These are phyloP conservation scores for Pisolithus orientalis DNA, from an alignment of 768 basidiomycete genomes.

Conservation along the genomic window DNA sequence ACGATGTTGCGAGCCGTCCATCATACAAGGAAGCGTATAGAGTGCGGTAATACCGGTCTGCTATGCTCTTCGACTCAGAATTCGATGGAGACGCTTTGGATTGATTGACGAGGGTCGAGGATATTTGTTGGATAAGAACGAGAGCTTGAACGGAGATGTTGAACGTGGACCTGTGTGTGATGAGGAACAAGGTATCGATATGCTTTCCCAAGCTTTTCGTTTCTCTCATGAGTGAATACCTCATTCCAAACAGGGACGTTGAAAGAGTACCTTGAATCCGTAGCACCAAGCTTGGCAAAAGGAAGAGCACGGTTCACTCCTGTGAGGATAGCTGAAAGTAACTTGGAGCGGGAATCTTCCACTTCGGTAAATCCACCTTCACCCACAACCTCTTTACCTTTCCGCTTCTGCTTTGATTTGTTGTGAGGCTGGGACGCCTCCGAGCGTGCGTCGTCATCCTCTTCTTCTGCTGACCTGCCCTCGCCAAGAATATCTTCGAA, in stretches of 20 bases:
- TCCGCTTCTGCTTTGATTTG: slow-evolving; percentile 19
- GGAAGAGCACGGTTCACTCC: slow-evolving; percentile 95
- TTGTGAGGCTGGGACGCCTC: slow-evolving; percentile 23
- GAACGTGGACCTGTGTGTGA: slow-evolving; percentile 95
- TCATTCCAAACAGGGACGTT: background rate
- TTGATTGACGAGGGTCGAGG: slow-evolving; percentile 43
- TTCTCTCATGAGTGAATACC: background rate
- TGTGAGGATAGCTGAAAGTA: slow-evolving; percentile 86
- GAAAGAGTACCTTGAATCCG: slow-evolving; percentile 50
- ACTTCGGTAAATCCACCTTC: slow-evolving; percentile 68
- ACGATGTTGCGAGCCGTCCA: slow-evolving; percentile 67
- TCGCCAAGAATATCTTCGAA: slow-evolving; percentile 85
- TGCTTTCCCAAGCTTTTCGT: slow-evolving; percentile 66
- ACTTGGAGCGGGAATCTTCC: slow-evolving; percentile 72
- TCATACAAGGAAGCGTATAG: slow-evolving; percentile 90
- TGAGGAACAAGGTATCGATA: slow-evolving; percentile 88
- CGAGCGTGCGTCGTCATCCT: slow-evolving; percentile 23
- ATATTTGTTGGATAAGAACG: slow-evolving; percentile 81
- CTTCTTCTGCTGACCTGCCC: slow-evolving; percentile 23
- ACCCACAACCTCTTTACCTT: slow-evolving; percentile 41
- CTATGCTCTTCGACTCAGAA: slow-evolving; percentile 40
- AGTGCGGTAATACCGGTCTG: slow-evolving; percentile 71
- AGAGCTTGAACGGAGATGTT: slow-evolving; percentile 94
- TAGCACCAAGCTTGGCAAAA: slow-evolving; percentile 76
- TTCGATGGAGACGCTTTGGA: slow-evolving; percentile 37